Conservation (phyloP, 2,329 filamentous ascomycete genomes). For the Ceratocystis papillata region DNA sequence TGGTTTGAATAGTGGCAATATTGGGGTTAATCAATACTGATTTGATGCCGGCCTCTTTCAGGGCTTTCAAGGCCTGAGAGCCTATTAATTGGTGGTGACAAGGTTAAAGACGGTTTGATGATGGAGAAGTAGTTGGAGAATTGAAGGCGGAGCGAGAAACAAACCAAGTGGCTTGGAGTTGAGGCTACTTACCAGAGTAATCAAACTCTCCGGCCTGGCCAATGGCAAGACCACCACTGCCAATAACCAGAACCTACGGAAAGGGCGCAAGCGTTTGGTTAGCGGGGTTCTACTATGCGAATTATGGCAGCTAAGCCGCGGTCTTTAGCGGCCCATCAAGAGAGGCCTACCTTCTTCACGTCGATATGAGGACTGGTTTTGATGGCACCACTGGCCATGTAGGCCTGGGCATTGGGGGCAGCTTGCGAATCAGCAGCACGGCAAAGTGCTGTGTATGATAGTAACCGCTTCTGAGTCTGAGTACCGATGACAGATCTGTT, state of each 20-base stretch:
- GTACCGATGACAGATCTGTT: conserved; percentile 16
- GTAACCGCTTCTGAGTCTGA: conserved; percentile 38
- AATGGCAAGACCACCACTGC: conserved; percentile 88
- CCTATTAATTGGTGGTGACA: conserved; percentile 42
- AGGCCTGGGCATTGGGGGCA: conserved; percentile 73
- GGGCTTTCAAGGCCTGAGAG: conserved; percentile 88
- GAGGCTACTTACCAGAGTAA: conserved; percentile 70
- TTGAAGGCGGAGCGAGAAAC: background rate
- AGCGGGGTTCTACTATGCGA: background rate
- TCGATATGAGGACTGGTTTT: conserved; percentile 69
- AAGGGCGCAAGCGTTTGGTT: background rate
- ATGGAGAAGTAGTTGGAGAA: background rate
- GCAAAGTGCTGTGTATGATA: conserved; percentile 39
- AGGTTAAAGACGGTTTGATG: background rate
- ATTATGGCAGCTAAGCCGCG: background rate
- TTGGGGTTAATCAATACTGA: conserved; percentile 96
- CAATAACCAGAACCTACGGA: conserved; percentile 68
- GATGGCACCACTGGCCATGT: conserved; percentile 78
- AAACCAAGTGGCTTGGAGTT: conserved; percentile 8
- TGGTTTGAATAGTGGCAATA: conserved; percentile 96
- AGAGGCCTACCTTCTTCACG: conserved; percentile 63
- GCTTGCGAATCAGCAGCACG: conserved; percentile 44
- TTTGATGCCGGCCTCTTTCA: conserved; percentile 86
- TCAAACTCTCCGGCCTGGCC: conserved; percentile 97
- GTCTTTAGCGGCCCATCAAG: background rate